These are phyloP conservation scores for Argentina anserina DNA, from an alignment of 306 rosid genomes.

Conservation along the genomic window DNA sequence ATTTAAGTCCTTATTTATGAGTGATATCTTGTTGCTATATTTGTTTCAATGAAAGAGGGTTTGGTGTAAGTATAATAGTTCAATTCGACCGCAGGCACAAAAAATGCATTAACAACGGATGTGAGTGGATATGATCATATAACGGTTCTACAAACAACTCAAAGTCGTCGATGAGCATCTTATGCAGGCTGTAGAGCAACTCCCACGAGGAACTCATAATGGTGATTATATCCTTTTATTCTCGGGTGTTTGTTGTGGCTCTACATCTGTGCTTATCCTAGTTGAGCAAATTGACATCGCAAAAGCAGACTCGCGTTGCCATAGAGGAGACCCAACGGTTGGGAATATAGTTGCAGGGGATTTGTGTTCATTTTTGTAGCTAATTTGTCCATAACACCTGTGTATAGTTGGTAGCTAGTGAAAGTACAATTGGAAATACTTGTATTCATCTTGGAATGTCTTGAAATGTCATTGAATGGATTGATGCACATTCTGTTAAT, in stretches of 20 bases:
- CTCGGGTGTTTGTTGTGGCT: neutral
- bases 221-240: slow-evolving; percentile 83
- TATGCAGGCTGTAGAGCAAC: slow-evolving; percentile 56
- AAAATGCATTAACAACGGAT: slow-evolving; percentile 72
- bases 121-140: slow-evolving; percentile 92
- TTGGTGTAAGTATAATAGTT: neutral
- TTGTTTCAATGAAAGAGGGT: too few species aligned
- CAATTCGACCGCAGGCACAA: slow-evolving; percentile 48
- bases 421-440: too few species aligned
- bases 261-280: neutral
- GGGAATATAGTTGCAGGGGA: too few species aligned
- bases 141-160: slow-evolving; percentile 52
- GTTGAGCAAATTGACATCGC: too few species aligned
- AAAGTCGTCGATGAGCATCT: slow-evolving; percentile 82
- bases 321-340: too few species aligned
- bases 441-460: too few species aligned
- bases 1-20: neutral
- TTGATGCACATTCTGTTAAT: too few species aligned
- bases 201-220: slow-evolving; percentile 64
- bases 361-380: too few species aligned
- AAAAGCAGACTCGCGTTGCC: too few species aligned
- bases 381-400: too few species aligned
- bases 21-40: neutral
- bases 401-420: too few species aligned
- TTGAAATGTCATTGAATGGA: too few species aligned